Percentiles rank a stretch among this genome's conserved stretches.
phyloP scores from a whole-genome alignment of 495 filamentous ascomycete species.

The Xylaria bambusicola region DNA sequence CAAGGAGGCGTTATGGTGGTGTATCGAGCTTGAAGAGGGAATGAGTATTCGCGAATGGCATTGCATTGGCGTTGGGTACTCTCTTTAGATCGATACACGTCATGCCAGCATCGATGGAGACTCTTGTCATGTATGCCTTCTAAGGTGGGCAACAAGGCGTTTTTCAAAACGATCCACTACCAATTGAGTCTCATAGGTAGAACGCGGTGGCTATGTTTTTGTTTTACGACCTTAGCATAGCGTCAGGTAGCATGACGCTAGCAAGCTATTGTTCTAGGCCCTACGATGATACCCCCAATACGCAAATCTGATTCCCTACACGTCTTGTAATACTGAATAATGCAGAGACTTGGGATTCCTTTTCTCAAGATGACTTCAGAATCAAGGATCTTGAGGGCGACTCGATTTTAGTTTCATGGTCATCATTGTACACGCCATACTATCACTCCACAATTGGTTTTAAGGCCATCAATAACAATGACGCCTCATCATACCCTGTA shows the following conservation, averaged over 20 bases:
- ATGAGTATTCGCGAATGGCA: constrained; percentile 63
- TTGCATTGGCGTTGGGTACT: constrained; percentile 57
- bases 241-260: background rate
- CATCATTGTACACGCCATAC: no score
- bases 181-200: background rate
- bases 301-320: constrained; percentile 22
- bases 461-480: no score
- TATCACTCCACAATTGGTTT: no score
- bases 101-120: constrained; percentile 5
- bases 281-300: constrained; percentile 27
- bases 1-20: constrained; percentile 75
- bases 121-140: background rate
- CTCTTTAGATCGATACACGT: constrained; percentile 43
- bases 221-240: background rate
- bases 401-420: no score
- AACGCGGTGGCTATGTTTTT: background rate
- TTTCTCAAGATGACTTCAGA: background rate
- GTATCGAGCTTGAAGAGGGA: constrained; percentile 70
- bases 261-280: constrained; percentile 18
- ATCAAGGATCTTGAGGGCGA: background rate
- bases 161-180: background rate
- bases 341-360: constrained; percentile 24
- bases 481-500: no score
- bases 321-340: constrained; percentile 21
- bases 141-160: background rate